Conservation (phyloP, 768 basidiomycete species). For the Ramaria rubella region DNA sequence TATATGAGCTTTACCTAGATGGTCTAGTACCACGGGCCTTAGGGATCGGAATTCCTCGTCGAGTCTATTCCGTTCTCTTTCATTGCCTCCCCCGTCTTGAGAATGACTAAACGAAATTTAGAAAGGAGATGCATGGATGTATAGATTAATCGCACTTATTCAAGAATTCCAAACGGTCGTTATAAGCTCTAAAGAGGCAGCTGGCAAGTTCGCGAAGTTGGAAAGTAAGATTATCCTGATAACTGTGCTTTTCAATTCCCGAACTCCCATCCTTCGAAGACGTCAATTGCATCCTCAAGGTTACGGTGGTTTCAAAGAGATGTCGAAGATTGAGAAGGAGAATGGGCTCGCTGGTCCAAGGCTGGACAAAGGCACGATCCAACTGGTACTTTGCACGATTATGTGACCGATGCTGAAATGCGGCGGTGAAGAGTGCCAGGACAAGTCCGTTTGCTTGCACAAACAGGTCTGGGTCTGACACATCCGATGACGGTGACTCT, state of each 20-base stretch:
- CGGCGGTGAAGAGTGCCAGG: constrained; percentile 36
- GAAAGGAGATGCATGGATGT: background rate
- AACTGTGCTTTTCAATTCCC: constrained; percentile 49
- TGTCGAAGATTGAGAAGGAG: constrained; percentile 63
- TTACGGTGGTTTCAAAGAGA: constrained; percentile 64
- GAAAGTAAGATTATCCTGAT: constrained; percentile 39
- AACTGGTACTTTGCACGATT: constrained; percentile 75
- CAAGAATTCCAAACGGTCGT: constrained; percentile 49
- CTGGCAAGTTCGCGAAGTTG: constrained; percentile 10
- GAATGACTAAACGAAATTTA: constrained; percentile 34
- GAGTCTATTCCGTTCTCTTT: constrained; percentile 53
- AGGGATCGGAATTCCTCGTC: constrained; percentile 62
- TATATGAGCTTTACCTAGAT: constrained; percentile 58
- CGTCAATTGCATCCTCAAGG: constrained; percentile 41
- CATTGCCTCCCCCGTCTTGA: constrained; percentile 40
- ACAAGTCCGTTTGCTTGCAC: constrained; percentile 65
- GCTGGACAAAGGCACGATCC: constrained; percentile 56
- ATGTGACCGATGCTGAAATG: constrained; percentile 67
- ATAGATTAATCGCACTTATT: background rate
- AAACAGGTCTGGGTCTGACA: constrained; percentile 39
- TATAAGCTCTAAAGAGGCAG: constrained; percentile 1
- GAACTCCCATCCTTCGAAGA: constrained; percentile 56
- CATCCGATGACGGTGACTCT: constrained; percentile 33
- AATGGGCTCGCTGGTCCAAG: constrained; percentile 74
- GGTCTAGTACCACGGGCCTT: constrained; percentile 71